Evolutionary conservation across 2,329 filamentous ascomycete genomes (phyloP).

Genomic region (Ophiognomonia clavigignenti-juglandacearum): DNA sequence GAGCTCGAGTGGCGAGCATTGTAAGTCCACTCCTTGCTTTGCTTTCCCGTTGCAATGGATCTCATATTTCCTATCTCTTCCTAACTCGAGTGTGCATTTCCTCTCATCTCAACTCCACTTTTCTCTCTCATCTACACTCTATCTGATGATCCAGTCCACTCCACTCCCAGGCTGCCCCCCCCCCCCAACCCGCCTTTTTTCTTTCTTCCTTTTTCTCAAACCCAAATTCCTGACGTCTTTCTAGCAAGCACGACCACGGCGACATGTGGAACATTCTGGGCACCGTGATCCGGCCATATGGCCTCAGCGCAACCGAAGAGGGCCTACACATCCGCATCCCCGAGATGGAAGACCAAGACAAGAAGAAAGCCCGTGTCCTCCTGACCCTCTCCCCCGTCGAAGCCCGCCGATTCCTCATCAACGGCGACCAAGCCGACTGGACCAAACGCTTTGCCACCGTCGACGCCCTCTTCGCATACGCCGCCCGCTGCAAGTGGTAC

Average conservation of each 20-base stretch:
- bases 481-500: conserved; percentile 54
- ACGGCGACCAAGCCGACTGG: conserved; percentile 39
- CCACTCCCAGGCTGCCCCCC: not conserved
- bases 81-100: too few species aligned
- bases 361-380: conserved; percentile 52
- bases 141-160: not conserved
- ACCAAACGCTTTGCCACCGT: conserved; percentile 48
- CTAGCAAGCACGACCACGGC: conserved; percentile 59
- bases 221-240: too few species aligned
- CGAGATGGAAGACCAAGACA: conserved; percentile 59
- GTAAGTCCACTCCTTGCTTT: not conserved
- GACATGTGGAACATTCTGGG: conserved; percentile 65
- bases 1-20: conserved; percentile 61
- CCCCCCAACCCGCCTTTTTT: not conserved
- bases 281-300: conserved; percentile 56
- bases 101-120: not conserved
- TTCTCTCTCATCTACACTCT: not conserved
- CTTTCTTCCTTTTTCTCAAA: not conserved
- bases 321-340: conserved; percentile 62
- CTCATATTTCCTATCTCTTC: too few species aligned
- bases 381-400: conserved; percentile 52
- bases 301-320: conserved; percentile 59
- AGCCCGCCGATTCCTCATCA: conserved; percentile 60
- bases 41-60: too few species aligned
- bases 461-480: conserved; percentile 59